Base-by-base conservation (phyloP, 2,329 filamentous ascomycete genomes). In the Calonectria hongkongensis region DNA sequence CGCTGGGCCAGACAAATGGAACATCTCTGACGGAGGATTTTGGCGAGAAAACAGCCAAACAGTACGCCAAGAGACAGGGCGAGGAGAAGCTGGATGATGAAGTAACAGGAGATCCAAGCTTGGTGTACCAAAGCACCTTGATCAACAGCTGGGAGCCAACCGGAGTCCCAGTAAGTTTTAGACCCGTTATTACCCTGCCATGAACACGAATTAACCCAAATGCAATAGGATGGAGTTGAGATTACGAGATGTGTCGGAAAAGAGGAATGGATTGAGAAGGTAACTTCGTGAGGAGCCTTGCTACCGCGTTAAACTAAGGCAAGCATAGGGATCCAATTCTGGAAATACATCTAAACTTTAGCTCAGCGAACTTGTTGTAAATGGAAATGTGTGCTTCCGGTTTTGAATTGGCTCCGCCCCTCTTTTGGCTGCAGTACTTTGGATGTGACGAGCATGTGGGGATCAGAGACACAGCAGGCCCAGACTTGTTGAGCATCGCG, bases 131-230 rank as follows among this genome's bases (percentile, higher is more conserved):
- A 79, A 94, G 91, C 80, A 85, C 87, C 73, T 82, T 94, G 67
- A 81, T 91, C 27, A 84, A 93, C 73, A 93, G 92, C 79, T 94
- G 89, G 82, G 92, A 94, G 82, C 92, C 93, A 0, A 92, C 91
- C 9, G 92, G 92, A 5, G 88, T 89, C 33, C 90, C 90, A 41
- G 92, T 93, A 84, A 86, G 90, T 83, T 41, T 74, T 73, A 60
- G 7, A 9, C 18, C 62, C 13, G 3, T 13, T 25, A 2, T 27
- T 9, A 18, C 2, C 18, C 66, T 10, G 7, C 3, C 18, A 2
- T 10, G 13, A 33, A 33, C 30, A 4, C 1, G 2, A 3, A 39
- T 80, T 85, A 45, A 84, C 69, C 13, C 30, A n/a, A n/a, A 45
- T 54, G 10, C 25, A 9, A 0, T 66, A 93, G 91, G 92, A 94